Evolutionary conservation across 306 rosid species (phyloP).

Genomic region (Dicorynia guianensis): DNA sequence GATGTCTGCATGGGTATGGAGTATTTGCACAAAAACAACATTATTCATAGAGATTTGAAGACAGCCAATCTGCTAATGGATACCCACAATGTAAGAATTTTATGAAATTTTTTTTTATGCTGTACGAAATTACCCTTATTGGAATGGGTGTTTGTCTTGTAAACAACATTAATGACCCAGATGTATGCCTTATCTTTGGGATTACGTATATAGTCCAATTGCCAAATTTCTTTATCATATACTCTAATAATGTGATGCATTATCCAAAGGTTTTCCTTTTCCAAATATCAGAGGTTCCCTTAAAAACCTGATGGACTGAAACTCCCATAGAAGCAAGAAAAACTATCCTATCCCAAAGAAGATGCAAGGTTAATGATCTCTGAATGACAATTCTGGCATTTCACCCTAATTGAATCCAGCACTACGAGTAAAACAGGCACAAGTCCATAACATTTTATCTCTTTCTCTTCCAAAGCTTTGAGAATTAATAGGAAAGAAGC

Average conservation of each 20-base stretch:
- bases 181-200: background rate
- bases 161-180: slow-evolving; percentile 3
- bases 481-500: too few relatives aligned
- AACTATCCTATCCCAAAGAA: too few relatives aligned
- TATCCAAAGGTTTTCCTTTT: background rate
- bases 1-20: slow-evolving; percentile 98
- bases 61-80: slow-evolving; percentile 98
- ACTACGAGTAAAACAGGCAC: too few relatives aligned
- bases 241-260: background rate
- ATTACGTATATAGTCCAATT: slow-evolving; percentile 8
- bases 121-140: background rate
- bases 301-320: too few relatives aligned
- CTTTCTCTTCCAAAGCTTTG: too few relatives aligned
- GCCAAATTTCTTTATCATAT: background rate
- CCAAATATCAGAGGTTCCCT: too few relatives aligned
- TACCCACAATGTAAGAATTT: slow-evolving; percentile 72
- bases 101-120: slow-evolving; percentile 25
- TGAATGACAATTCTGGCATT: too few relatives aligned
- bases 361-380: too few relatives aligned
- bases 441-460: too few relatives aligned
- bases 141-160: slow-evolving; percentile 28
- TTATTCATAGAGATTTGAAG: slow-evolving; percentile 96
- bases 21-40: slow-evolving; percentile 84
- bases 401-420: too few relatives aligned
- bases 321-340: too few relatives aligned